Evolutionary conservation across 331 rosid genomes (phyloP).

Genomic region (Cydonia oblonga): DNA sequence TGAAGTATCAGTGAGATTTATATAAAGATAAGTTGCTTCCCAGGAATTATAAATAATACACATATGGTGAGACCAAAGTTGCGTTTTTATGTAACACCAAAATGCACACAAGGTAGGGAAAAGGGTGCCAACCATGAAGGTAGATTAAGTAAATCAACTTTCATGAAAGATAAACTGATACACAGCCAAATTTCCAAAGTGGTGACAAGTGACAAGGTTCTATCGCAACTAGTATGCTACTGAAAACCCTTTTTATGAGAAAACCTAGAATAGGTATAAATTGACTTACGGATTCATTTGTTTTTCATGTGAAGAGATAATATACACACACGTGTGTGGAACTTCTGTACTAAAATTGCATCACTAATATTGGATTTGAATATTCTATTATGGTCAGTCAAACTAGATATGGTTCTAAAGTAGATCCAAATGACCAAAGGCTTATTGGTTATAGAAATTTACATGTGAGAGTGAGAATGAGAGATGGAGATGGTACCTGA

Average conservation of each 20-base stretch:
- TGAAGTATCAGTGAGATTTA: not conserved
- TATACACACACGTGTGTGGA: not conserved
- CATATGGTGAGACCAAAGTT: not conserved
- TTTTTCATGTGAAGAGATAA: not conserved
- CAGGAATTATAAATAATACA: not conserved
- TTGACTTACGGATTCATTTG: not conserved
- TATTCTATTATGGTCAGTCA: not conserved
- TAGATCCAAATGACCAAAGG: not conserved
- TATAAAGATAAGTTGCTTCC: not conserved
- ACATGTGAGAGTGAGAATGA: not conserved
- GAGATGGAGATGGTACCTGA: slow-evolving; percentile 22
- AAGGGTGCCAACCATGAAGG: not conserved
- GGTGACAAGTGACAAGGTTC: not conserved
- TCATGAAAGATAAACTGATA: not conserved
- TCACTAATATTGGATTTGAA: not conserved
- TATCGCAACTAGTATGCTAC: not conserved
- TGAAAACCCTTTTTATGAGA: not conserved
- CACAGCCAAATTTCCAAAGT: not conserved
- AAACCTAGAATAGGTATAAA: not conserved
- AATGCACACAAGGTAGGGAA: not conserved
- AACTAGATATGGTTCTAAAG: not conserved
- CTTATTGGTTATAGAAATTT: not conserved
- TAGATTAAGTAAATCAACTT: not conserved
- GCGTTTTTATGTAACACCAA: not conserved
- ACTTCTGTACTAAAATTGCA: too few relatives aligned